Conservation (phyloP, 208 protist genomes). For the Jaenimonas drosophilae region DNA sequence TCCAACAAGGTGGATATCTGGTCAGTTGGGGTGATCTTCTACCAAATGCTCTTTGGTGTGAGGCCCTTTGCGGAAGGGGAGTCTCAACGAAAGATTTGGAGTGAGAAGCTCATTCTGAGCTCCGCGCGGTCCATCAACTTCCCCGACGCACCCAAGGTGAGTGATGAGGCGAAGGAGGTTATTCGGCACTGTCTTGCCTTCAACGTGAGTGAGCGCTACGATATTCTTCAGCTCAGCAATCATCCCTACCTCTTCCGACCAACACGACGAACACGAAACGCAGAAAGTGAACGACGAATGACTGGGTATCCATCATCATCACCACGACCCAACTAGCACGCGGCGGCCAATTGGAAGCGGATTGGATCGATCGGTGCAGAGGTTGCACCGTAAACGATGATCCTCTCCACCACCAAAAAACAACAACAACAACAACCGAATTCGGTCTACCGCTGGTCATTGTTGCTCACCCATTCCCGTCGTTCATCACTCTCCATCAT, state of each 20-base stretch:
- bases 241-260: constrained; percentile 55
- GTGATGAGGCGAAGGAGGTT: constrained; percentile 70
- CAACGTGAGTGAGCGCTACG: constrained; percentile 57
- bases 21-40: constrained; percentile 93
- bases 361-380: too few species aligned
- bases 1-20: constrained; percentile 90
- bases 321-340: too few species aligned
- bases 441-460: too few species aligned
- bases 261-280: background rate
- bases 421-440: too few species aligned
- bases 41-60: constrained; percentile 92
- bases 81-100: constrained; percentile 81
- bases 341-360: too few species aligned
- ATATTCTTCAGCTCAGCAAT: constrained; percentile 57
- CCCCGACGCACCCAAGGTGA: constrained; percentile 57
- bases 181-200: constrained; percentile 64
- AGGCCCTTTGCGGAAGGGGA: constrained; percentile 92
- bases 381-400: too few species aligned
- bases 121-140: constrained; percentile 48
- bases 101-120: constrained; percentile 66
- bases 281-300: too few species aligned
- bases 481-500: too few species aligned
- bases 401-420: too few species aligned
- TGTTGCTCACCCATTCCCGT: too few species aligned
- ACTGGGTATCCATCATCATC: too few species aligned